Base-by-base conservation (phyloP, 495 filamentous ascomycete species). In the Trichoderma erinaceum region DNA sequence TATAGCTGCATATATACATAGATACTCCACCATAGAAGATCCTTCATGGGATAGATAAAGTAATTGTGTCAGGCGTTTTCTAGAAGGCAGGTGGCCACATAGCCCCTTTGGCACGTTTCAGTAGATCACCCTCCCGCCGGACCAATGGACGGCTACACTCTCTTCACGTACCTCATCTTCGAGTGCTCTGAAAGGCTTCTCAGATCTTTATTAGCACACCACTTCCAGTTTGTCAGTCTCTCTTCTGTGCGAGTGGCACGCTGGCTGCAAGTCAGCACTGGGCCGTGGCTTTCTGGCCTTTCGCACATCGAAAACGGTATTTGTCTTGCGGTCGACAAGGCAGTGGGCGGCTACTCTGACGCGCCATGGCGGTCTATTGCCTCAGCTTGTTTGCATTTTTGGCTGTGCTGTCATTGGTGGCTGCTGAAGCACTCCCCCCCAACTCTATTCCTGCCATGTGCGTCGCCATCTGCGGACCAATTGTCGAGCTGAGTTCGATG, bases 401-500 rank as follows among this genome's bases (percentile, higher is more conserved):
- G 2, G 48, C 48, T 11, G 4, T 52, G 4, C 35, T 38, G 35
- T 38, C 35, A 38, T 38, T 38, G 35, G 48, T 21, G 8, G 48
- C 48, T 23, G 48, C 18, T 4, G 48, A 52, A 23, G 48, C 48
- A 21, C 48, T 52, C 11, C n/a, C 48, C 0, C 48, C 10, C 25
- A 23, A 52, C 21, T 18, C 48, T 11, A 21, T 52, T 52, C 48
- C 48, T 7, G 48, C 21, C 48, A 52, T 52, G 48, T 52, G 48
- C 21, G 48, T 18, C 48, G n/a, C 48, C 48, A 52, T 52, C 48
- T 52, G 48, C 48, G 48, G 48, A 21, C 48, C 48, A 52, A 52
- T 52, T 10, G 48, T 52, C 21, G 48, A 52, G 48, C 48, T 52
- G 48, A 52, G 48, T 52, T 52, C 48, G 48, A 52, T 52, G 48